Evolutionary conservation across 768 basidiomycete species (phyloP).

Genomic region (Trametes coccinea): DNA sequence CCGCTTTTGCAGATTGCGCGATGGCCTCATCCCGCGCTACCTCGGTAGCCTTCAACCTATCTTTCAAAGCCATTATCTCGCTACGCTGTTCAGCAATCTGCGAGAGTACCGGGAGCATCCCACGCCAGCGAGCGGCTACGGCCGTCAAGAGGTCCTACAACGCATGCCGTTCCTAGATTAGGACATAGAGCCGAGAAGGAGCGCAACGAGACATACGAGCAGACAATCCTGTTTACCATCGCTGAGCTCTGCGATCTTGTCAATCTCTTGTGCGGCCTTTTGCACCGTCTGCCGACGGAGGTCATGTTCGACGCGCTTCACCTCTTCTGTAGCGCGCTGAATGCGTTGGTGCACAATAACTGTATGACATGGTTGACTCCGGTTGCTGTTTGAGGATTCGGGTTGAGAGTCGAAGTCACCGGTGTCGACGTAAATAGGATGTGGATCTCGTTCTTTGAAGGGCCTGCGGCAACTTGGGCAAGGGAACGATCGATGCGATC

Average conservation of each 20-base stretch:
- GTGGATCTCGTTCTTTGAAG: not conserved
- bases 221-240: not conserved
- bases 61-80: not conserved
- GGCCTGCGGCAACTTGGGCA: constrained; percentile 8
- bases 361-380: constrained; percentile 2
- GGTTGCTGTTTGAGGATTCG: not conserved
- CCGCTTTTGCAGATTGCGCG: not conserved
- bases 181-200: too few species aligned
- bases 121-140: constrained; percentile 10
- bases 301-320: not conserved
- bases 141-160: constrained; percentile 7
- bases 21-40: not conserved
- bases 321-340: not conserved
- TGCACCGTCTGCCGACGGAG: constrained; percentile 11
- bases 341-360: constrained; percentile 2
- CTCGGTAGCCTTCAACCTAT: not conserved
- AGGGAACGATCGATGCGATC: not conserved
- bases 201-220: not conserved
- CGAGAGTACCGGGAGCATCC: constrained; percentile 2
- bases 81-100: not conserved
- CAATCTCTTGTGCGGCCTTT: constrained; percentile 8
- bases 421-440: constrained; percentile 8
- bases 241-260: constrained; percentile 11
- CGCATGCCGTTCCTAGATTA: not conserved
- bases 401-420: not conserved